Base-by-base conservation (phyloP, 345 rosid species). In the Trapa incisa region DNA sequence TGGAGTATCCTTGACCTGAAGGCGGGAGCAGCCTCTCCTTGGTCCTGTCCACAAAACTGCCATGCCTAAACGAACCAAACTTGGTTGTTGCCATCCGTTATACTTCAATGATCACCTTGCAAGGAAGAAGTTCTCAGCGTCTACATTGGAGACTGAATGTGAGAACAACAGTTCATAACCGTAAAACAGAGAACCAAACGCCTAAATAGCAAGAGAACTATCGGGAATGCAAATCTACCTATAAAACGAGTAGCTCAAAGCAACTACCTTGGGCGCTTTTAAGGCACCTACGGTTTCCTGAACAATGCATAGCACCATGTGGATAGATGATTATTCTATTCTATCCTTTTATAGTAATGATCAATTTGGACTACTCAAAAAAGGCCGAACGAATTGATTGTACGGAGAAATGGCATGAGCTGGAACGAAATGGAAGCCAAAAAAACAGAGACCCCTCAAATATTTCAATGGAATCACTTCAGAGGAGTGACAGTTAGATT, bases 1-100 rank as follows among this genome's bases (percentile, higher is more conserved):
- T 84, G 1, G 89, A 81, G 69, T 72, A 74, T 1, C 79, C 80
- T 68, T 81, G 77, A 65, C 72, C 56, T 11, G 63, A 29, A 2
- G 82, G 71, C 37, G 43, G 43, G 7, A 88, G 84, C 68, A 91
- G 72, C 66, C 82, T 80, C 68, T 88, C 96, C 68, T 83, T 87
- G 72, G 86, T 75, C 60, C 63, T 79, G 42, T 86, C 83, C 47
- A 67, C 69, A 58, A 80, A 75, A 70, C 74, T 81, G 10, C 63
- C 63, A 12, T 73, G 80, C 53, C 74, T 68, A n/a, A 79, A 69
- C 13, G 88, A 79, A 37, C 83, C 85, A 0, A 80, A 79, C 87
- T 56, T 65, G 33, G 74, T 43, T 1, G 65, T 65, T 36, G 62
- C 60, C 38, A 37, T 3, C 17, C 17, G 36, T 32, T 32, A 12